Conservation (phyloP, 2,329 filamentous ascomycete genomes). For the Gremmenia infestans region DNA sequence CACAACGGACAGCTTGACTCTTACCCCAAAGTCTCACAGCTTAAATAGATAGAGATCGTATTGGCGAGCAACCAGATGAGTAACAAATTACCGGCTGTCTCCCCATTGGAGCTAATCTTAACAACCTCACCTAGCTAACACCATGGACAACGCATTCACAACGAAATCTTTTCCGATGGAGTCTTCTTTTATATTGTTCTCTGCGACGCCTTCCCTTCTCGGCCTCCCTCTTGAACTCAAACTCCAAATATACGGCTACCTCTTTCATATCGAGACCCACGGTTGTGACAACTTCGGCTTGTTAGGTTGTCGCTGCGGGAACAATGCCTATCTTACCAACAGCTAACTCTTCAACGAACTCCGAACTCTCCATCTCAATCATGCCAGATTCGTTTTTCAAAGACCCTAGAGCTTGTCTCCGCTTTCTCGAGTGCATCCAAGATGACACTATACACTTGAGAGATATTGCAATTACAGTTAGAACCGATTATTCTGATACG, state of each 20-base stretch:
- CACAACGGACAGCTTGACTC: no score
- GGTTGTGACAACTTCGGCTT: not conserved
- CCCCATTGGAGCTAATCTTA: no score
- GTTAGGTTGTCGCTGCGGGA: slow-evolving; percentile 11
- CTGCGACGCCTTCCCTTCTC: slow-evolving; percentile 1
- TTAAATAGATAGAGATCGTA: no score
- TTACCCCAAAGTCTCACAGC: no score
- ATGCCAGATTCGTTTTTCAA: slow-evolving; percentile 10
- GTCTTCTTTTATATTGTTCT: not conserved
- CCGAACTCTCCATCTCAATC: slow-evolving; percentile 8
- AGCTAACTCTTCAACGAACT: slow-evolving; percentile 11
- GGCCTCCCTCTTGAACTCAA: slow-evolving; percentile 16
- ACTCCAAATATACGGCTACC: slow-evolving; percentile 12
- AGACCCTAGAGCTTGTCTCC: not conserved
- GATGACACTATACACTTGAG: not conserved
- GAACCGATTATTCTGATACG: not conserved
- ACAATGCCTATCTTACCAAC: slow-evolving; percentile 10
- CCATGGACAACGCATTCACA: no score
- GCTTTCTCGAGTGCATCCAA: slow-evolving; percentile 6
- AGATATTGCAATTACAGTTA: not conserved
- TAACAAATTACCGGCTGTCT: no score
- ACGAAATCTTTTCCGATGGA: not conserved
- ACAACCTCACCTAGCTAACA: no score
- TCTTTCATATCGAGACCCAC: slow-evolving; percentile 7
- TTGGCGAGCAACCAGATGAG: no score